A percentile compares a stretch with the other conserved stretches of the same genome.
These are phyloP conservation scores for Fusarium praegraminearum DNA, from an alignment of 2,329 filamentous ascomycete species.

Conservation along the genomic window DNA sequence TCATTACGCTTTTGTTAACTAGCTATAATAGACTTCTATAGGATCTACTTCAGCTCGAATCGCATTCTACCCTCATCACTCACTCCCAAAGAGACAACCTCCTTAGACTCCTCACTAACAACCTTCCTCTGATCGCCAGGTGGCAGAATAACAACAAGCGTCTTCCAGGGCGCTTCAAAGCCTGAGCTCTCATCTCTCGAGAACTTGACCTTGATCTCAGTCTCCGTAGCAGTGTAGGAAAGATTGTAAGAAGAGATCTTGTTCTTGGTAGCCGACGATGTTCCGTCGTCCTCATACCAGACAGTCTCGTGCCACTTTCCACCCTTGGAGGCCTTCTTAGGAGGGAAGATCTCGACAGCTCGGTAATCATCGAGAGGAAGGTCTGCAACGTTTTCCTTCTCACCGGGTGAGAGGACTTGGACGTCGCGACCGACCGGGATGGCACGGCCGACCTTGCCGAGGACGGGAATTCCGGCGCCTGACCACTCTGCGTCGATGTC, in stretches of 20 bases:
- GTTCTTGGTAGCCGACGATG: constrained; percentile 49
- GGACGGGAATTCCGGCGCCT: constrained; percentile 55
- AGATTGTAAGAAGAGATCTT: constrained; percentile 52
- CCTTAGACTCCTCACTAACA: not conserved
- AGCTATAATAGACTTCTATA: not conserved
- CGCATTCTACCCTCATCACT: constrained; percentile 4
- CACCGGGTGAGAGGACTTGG: constrained; percentile 52
- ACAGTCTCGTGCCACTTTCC: constrained; percentile 47
- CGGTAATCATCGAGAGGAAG: constrained; percentile 58
- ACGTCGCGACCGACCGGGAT: constrained; percentile 56
- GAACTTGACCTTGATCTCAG: constrained; percentile 47
- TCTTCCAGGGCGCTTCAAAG: constrained; percentile 53
- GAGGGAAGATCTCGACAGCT: constrained; percentile 59
- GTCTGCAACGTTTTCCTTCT: constrained; percentile 54
- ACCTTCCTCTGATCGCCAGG: constrained; percentile 45
- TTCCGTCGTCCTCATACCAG: constrained; percentile 57
- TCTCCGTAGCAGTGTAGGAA: constrained; percentile 39
- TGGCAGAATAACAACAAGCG: constrained; percentile 50
- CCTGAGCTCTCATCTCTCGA: constrained; percentile 49
- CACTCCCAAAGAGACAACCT: not conserved
- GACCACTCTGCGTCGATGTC: constrained; percentile 58
- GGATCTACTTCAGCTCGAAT: constrained; percentile 1
- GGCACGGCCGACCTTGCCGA: constrained; percentile 55
- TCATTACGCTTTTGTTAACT: not conserved
- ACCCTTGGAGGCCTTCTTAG: constrained; percentile 27